Percentiles rank a stretch among this genome's conserved stretches.
Evolutionary conservation across 1,284 basidiomycete species (phyloP).

Genomic region (Trichosporon inkin): DNA sequence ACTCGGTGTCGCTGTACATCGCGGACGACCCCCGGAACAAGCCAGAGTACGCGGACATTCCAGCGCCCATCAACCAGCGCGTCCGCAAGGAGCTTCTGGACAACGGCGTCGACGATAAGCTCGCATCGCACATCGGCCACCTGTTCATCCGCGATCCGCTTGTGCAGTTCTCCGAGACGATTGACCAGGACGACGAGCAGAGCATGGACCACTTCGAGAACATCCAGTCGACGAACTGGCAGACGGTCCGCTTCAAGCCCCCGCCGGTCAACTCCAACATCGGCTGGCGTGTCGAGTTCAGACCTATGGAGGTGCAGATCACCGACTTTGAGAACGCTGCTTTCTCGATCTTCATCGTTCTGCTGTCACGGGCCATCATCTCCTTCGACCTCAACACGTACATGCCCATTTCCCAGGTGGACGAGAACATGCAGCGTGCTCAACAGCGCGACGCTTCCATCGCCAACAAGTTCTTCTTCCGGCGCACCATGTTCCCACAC

Average conservation of each 20-base stretch:
- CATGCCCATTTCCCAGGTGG: slow-evolving; percentile 96
- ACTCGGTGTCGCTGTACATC: slow-evolving; percentile 91
- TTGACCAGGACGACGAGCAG: slow-evolving; percentile 80
- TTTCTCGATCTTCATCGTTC: slow-evolving; percentile 87
- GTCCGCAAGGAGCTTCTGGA: slow-evolving; percentile 68
- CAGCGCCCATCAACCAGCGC: slow-evolving; percentile 70
- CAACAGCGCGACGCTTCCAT: slow-evolving; percentile 76
- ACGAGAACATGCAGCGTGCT: slow-evolving; percentile 91
- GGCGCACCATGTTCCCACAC: slow-evolving; percentile 74
- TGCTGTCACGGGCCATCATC: slow-evolving; percentile 89
- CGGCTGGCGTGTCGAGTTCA: slow-evolving; percentile 97
- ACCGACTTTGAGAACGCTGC: slow-evolving; percentile 99
- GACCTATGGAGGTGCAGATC: slow-evolving; percentile 97
- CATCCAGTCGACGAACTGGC: slow-evolving; percentile 99
- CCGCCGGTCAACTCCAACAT: slow-evolving; percentile 86
- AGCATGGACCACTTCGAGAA: slow-evolving; percentile 99
- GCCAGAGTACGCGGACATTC: slow-evolving; percentile 87
- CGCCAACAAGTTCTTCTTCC: slow-evolving; percentile 79
- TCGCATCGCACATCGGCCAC: slow-evolving; percentile 90
- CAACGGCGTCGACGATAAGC: slow-evolving; percentile 76
- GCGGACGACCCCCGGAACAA: slow-evolving; percentile 81
- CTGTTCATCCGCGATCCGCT: slow-evolving; percentile 97
- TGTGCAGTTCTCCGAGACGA: slow-evolving; percentile 89
- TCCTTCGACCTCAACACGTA: slow-evolving; percentile 91
- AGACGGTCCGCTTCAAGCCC: slow-evolving; percentile 97